phyloP scores from a whole-genome alignment of 2,329 filamentous ascomycete genomes.

The Acrodontium crateriforme region DNA sequence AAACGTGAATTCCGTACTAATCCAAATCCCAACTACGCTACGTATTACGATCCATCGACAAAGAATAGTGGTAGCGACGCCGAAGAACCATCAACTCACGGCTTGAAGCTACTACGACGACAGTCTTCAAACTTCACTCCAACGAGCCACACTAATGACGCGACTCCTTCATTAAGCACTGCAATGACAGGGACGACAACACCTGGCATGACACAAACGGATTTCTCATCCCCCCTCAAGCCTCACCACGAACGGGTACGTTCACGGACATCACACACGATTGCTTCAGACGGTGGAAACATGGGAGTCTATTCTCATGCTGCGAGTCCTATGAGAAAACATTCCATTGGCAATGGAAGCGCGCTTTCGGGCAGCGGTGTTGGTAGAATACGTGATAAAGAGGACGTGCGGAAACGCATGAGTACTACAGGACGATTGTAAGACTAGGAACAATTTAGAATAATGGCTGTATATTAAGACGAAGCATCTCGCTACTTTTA shows the following conservation, averaged over 20 bases:
- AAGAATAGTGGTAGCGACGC: constrained; percentile 9
- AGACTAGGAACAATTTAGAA: too few species aligned
- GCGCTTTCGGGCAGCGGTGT: too few species aligned
- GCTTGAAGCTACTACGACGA: too few species aligned
- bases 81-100: constrained; percentile 1
- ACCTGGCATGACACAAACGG: constrained; percentile 17
- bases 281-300: constrained; percentile 53
- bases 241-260: constrained; percentile 26
- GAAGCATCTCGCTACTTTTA: too few species aligned
- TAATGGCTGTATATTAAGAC: too few species aligned
- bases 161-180: constrained; percentile 23
- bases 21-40: constrained; percentile 67
- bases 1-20: constrained; percentile 68
- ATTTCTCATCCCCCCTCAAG: constrained; percentile 35
- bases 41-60: constrained; percentile 43
- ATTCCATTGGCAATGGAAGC: too few species aligned
- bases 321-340: constrained; percentile 67
- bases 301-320: constrained; percentile 69
- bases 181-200: constrained; percentile 26
- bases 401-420: too few species aligned
- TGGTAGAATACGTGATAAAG: too few species aligned
- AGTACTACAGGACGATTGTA: too few species aligned
- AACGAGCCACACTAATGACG: constrained; percentile 15
- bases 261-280: constrained; percentile 43
- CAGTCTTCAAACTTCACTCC: constrained; percentile 6